These are phyloP conservation scores for Xylaria sp. DNA, from an alignment of 2,329 filamentous ascomycete genomes.

Conservation along the genomic window DNA sequence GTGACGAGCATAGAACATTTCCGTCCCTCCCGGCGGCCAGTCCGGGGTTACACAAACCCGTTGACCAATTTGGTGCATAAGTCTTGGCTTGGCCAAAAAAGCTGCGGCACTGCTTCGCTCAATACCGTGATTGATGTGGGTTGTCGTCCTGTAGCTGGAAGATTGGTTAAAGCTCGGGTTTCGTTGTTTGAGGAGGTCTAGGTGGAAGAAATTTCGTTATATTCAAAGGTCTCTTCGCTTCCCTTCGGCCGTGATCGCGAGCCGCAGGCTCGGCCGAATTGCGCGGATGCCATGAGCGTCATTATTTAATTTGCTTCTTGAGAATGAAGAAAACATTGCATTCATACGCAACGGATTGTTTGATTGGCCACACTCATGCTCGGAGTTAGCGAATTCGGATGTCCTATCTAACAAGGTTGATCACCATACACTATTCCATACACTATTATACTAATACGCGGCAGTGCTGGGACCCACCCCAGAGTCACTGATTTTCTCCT, in stretches of 20 bases:
- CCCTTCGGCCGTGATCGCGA: too few species aligned
- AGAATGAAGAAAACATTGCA: not conserved
- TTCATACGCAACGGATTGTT: not conserved
- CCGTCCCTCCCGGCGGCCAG: too few species aligned
- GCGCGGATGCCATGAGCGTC: too few species aligned
- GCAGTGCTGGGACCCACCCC: slow-evolving; percentile 9
- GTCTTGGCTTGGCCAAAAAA: not conserved
- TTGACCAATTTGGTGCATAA: not conserved
- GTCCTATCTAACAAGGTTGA: not conserved
- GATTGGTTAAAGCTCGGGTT: too few species aligned
- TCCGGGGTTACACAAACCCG: not conserved
- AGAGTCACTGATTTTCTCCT: slow-evolving; percentile 2
- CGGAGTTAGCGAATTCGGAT: slow-evolving; percentile 8
- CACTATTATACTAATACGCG: not conserved
- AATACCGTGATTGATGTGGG: not conserved
- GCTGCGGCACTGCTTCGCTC: not conserved
- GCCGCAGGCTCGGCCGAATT: too few species aligned
- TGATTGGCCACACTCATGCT: not conserved
- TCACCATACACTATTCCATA: not conserved
- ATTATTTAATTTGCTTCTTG: not conserved
- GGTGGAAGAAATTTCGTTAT: too few species aligned
- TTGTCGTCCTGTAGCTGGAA: too few species aligned
- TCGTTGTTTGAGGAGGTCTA: too few species aligned
- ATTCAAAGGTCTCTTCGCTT: too few species aligned
- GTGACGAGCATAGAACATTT: too few species aligned